Percentiles rank a stretch among this genome's conserved stretches.
Evolutionary conservation across 2,329 filamentous ascomycete species (phyloP).

Genomic region (Helotiales sp.): DNA sequence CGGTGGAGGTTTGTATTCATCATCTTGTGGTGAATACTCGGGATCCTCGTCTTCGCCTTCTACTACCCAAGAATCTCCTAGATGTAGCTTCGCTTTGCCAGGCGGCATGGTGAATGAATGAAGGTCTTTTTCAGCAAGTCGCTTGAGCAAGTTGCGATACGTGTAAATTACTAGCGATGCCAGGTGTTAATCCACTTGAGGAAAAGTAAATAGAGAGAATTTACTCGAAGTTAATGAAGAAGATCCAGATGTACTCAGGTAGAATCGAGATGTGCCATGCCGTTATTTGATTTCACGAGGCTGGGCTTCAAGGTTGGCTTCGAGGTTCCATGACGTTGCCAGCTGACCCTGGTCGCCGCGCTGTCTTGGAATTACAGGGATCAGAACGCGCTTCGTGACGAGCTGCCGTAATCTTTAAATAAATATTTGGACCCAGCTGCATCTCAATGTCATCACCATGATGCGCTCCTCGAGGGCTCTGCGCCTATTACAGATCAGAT

Average conservation of each 20-base stretch:
- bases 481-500: slow-evolving; percentile 29
- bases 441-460: slow-evolving; percentile 23
- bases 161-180: neutral
- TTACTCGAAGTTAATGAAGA: neutral
- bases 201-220: neutral
- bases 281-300: neutral
- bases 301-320: neutral
- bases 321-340: slow-evolving; percentile 33
- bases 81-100: slow-evolving; percentile 29
- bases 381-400: slow-evolving; percentile 13
- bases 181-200: neutral
- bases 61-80: slow-evolving; percentile 44
- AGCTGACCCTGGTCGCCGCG: slow-evolving; percentile 27
- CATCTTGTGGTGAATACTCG: slow-evolving; percentile 32
- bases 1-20: slow-evolving; percentile 24
- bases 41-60: slow-evolving; percentile 35
- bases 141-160: neutral
- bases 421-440: neutral
- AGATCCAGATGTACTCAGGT: neutral
- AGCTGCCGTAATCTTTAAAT: neutral
- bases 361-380: slow-evolving; percentile 23
- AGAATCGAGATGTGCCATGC: neutral
- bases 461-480: slow-evolving; percentile 43
- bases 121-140: neutral
- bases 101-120: slow-evolving; percentile 29